Conservation (phyloP, 2,329 filamentous ascomycete genomes). For the Orbilia oligospora region DNA sequence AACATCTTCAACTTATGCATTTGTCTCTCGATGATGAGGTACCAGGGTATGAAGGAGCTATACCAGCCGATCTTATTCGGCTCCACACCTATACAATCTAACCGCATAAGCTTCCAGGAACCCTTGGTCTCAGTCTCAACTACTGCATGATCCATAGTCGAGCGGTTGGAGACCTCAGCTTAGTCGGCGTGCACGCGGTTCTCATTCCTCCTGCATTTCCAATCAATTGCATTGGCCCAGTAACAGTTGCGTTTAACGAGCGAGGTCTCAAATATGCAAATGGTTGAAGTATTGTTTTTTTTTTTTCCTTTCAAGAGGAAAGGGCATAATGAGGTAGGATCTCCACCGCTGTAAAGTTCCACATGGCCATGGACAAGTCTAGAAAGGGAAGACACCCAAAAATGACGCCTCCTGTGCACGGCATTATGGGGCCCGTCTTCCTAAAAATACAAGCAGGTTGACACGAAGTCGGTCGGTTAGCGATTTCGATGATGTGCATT, state of each 20-base stretch:
- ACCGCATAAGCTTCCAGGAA: constrained; percentile 12
- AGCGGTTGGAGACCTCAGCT: constrained; percentile 4
- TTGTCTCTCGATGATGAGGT: constrained; percentile 37
- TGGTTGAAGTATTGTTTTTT: not conserved
- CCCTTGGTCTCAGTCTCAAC: constrained; percentile 15
- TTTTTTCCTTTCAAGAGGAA: not conserved
- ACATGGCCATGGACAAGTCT: constrained; percentile 10
- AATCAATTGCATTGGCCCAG: constrained; percentile 19
- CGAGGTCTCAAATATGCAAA: constrained; percentile 19
- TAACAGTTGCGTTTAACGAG: constrained; percentile 4
- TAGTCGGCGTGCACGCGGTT: constrained; percentile 20
- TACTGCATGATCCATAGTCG: constrained; percentile 19
- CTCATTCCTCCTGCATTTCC: constrained; percentile 35
- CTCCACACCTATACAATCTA: constrained; percentile 20
- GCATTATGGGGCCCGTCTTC: constrained; percentile 24
- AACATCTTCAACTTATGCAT: constrained; percentile 31
- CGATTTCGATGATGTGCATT: constrained; percentile 7
- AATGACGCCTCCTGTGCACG: constrained; percentile 58
- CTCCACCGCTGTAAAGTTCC: constrained; percentile 22
- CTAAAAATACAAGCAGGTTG: constrained; percentile 6
- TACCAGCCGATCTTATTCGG: constrained; percentile 27
- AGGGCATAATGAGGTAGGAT: constrained; percentile 34
- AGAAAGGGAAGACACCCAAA: constrained; percentile 12
- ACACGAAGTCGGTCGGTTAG: constrained; percentile 34
- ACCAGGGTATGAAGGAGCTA: constrained; percentile 17